phyloP scores from a whole-genome alignment of 2,329 filamentous ascomycete genomes.

The Alternaria solani region DNA sequence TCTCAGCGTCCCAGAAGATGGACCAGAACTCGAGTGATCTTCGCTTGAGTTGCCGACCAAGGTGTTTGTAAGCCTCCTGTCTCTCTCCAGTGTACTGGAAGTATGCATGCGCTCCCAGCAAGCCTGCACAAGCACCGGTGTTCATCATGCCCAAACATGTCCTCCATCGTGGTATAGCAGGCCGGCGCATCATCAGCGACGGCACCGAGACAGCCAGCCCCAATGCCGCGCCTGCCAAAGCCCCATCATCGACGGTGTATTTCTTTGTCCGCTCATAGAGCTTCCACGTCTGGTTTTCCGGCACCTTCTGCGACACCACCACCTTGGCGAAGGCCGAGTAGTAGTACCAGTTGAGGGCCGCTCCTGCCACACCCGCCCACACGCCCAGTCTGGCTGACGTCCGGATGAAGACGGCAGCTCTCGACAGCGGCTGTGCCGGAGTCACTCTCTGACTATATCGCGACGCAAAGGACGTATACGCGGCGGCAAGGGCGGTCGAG shows the following conservation, averaged over 20 bases:
- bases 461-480: slow-evolving; percentile 35
- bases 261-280: slow-evolving; percentile 35
- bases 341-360: slow-evolving; percentile 38
- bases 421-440: slow-evolving; percentile 16
- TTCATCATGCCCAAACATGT: slow-evolving; percentile 35
- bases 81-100: slow-evolving; percentile 41
- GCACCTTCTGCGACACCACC: slow-evolving; percentile 14
- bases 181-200: slow-evolving; percentile 31
- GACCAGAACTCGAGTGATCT: slow-evolving; percentile 36
- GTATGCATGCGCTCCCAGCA: slow-evolving; percentile 34
- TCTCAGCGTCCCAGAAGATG: slow-evolving; percentile 36
- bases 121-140: slow-evolving; percentile 34
- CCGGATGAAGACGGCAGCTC: slow-evolving; percentile 32
- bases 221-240: slow-evolving; percentile 32
- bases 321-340: slow-evolving; percentile 27
- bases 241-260: slow-evolving; percentile 39
- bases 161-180: slow-evolving; percentile 33
- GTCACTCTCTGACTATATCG: slow-evolving; percentile 23
- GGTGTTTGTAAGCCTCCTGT: slow-evolving; percentile 29
- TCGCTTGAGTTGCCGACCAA: slow-evolving; percentile 25
- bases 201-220: slow-evolving; percentile 34
- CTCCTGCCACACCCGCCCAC: slow-evolving; percentile 30
- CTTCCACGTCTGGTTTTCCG: slow-evolving; percentile 26
- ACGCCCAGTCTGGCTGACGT: slow-evolving; percentile 33
- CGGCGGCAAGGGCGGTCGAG: slow-evolving; percentile 37